Evolutionary conservation across 306 rosid species (phyloP).

Genomic region (Cyamopsis tetragonoloba): DNA sequence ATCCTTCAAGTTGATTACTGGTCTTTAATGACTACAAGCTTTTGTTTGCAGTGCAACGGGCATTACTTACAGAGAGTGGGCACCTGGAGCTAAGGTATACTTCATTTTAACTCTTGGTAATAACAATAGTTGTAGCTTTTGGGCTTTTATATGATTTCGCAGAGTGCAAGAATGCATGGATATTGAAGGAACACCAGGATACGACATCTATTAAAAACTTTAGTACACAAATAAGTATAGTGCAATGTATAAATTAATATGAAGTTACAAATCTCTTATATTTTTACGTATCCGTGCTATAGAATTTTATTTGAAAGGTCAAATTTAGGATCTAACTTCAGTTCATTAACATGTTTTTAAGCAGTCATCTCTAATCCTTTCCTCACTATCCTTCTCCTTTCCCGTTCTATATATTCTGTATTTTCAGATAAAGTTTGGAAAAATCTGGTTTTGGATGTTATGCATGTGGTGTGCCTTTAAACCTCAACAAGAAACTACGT

Average conservation of each 20-base stretch:
- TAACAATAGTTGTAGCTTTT: neutral
- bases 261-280: too few relatives aligned
- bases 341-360: neutral
- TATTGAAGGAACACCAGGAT: neutral
- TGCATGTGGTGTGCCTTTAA: neutral
- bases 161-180: neutral
- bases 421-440: neutral
- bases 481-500: too few relatives aligned
- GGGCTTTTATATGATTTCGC: conserved; percentile 4
- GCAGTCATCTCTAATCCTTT: conserved; percentile 6
- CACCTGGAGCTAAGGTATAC: conserved; percentile 92
- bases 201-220: neutral
- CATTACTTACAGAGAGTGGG: conserved; percentile 96
- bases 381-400: neutral
- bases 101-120: conserved; percentile 20
- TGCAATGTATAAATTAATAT: neutral
- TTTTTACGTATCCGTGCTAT: too few relatives aligned
- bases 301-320: conserved; percentile 9
- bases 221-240: neutral
- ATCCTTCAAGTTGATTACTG: conserved; percentile 3
- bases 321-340: conserved; percentile 9
- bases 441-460: conserved; percentile 26
- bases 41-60: conserved; percentile 69
- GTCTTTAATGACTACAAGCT: conserved; percentile 25
- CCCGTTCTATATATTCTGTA: neutral